These are phyloP conservation scores for Sclerotinia sclerotiorum DNA, from an alignment of 2,329 filamentous ascomycete species.

Conservation along the genomic window DNA sequence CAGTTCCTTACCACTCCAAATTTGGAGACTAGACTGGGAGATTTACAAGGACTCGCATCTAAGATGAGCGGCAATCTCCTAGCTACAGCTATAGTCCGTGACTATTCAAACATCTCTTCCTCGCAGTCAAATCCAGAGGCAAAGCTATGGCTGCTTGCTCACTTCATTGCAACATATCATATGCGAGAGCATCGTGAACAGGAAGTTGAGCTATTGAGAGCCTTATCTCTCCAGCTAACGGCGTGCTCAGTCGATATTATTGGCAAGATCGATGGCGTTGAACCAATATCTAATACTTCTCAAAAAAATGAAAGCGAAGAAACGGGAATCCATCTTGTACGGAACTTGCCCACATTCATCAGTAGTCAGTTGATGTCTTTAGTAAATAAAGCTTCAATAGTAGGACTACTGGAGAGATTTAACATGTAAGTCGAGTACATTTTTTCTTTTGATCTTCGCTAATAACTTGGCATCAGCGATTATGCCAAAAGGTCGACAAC, in stretches of 20 bases:
- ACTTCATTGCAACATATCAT: slow-evolving; percentile 61
- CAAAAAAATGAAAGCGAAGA: neutral
- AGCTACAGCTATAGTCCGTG: slow-evolving; percentile 34
- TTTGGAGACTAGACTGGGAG: slow-evolving; percentile 31
- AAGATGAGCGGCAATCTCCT: slow-evolving; percentile 34
- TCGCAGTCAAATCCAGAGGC: slow-evolving; percentile 36
- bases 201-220: slow-evolving; percentile 49
- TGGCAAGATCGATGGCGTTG: slow-evolving; percentile 43
- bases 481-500: slow-evolving; percentile 34
- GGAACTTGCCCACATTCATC: slow-evolving; percentile 55
- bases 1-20: slow-evolving; percentile 39
- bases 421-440: slow-evolving; percentile 23
- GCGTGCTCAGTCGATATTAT: slow-evolving; percentile 53
- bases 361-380: slow-evolving; percentile 66
- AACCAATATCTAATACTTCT: slow-evolving; percentile 44
- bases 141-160: slow-evolving; percentile 64
- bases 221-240: slow-evolving; percentile 56
- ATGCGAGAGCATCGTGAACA: slow-evolving; percentile 41
- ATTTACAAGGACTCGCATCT: slow-evolving; percentile 33
- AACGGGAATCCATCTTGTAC: neutral
- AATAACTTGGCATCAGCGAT: slow-evolving; percentile 29
- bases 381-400: slow-evolving; percentile 73
- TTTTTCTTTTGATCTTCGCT: neutral
- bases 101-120: slow-evolving; percentile 32
- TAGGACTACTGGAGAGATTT: slow-evolving; percentile 44